Conservation (phyloP, 1,284 basidiomycete genomes). For the Ceratobasidium theobromae region DNA sequence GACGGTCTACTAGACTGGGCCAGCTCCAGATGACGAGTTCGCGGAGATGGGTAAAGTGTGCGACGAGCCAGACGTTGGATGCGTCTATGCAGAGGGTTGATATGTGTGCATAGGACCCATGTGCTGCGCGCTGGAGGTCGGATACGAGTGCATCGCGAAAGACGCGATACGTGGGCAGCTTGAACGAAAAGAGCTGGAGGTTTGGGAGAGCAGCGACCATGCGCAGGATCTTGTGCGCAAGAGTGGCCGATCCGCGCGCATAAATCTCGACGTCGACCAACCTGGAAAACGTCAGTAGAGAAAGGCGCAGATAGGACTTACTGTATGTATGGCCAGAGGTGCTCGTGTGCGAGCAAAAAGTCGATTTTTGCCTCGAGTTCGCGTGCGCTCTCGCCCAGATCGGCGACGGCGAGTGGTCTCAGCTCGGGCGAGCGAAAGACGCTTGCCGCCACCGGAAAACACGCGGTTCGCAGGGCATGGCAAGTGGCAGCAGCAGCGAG, state of each 20-base stretch:
- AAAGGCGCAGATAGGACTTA: not conserved
- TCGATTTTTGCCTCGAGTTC: conserved; percentile 14
- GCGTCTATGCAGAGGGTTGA: conserved; percentile 24
- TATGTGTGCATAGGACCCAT: not conserved
- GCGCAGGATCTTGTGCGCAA: not conserved
- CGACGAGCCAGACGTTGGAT: not conserved
- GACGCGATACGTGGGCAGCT: conserved; percentile 12
- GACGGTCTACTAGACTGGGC: conserved; percentile 3
- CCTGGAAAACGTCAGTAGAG: not conserved
- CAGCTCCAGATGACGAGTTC: conserved; percentile 25
- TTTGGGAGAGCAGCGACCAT: not conserved
- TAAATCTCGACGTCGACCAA: conserved; percentile 17
- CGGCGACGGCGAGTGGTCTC: not conserved
- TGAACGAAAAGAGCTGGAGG: conserved; percentile 4
- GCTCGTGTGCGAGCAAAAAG: not conserved
- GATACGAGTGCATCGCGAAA: conserved; percentile 18
- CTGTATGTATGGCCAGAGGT: not conserved
- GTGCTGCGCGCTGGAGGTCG: not conserved
- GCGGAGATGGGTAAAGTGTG: not conserved
- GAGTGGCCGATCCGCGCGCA: not conserved
- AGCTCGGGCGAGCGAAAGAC: conserved; percentile 5
- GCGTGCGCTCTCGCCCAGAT: conserved; percentile 16
- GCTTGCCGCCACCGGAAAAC: conserved; percentile 2
- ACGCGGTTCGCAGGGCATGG: not conserved
- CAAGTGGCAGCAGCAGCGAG: not conserved